Evolutionary conservation across 768 basidiomycete genomes (phyloP).

Genomic region (Dendrothele bispora): DNA sequence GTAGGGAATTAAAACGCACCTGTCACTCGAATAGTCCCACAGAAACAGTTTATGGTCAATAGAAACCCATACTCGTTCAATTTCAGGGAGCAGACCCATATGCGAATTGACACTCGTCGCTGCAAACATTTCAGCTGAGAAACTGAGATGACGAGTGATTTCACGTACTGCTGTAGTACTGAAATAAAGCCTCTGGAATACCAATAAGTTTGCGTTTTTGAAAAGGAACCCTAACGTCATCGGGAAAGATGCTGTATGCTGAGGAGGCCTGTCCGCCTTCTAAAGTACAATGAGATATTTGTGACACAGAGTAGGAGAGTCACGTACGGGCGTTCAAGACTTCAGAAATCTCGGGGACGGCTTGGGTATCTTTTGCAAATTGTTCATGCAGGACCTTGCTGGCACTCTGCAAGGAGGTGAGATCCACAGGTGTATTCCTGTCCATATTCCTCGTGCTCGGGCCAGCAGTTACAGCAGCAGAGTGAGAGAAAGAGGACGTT

Average conservation of each 20-base stretch:
- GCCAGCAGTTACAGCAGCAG: background rate
- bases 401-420: constrained; percentile 63
- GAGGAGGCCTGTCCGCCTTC: constrained; percentile 71
- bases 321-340: too few relatives aligned
- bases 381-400: constrained; percentile 67
- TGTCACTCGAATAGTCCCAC: constrained; percentile 96
- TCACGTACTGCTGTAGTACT: constrained; percentile 71
- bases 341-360: constrained; percentile 77
- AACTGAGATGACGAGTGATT: background rate
- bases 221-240: constrained; percentile 77
- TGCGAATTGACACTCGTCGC: constrained; percentile 71
- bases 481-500: background rate
- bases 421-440: constrained; percentile 49
- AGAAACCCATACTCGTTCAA: constrained; percentile 94
- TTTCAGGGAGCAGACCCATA: constrained; percentile 90
- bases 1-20: constrained; percentile 50
- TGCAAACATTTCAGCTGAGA: constrained; percentile 26
- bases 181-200: constrained; percentile 78
- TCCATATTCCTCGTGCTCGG: constrained; percentile 11
- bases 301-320: too few relatives aligned
- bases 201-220: constrained; percentile 74
- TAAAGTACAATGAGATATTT: constrained; percentile 8
- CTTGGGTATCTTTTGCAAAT: constrained; percentile 70
- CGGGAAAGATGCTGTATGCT: constrained; percentile 75
- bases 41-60: constrained; percentile 92